Conservation (phyloP, 2,329 filamentous ascomycete species). For the Cryphonectria japonica region DNA sequence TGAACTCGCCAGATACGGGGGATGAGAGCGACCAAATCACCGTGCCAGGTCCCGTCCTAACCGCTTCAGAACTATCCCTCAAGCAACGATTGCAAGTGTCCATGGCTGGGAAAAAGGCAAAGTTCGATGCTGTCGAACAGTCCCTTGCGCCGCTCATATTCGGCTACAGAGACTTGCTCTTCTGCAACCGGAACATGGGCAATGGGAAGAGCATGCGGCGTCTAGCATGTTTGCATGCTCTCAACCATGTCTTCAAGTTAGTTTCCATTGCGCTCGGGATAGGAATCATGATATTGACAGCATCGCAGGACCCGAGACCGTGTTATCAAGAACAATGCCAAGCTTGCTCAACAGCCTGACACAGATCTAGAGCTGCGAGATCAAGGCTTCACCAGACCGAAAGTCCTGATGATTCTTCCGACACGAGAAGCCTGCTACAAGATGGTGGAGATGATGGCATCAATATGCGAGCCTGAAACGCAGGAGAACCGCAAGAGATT, state of each 20-base stretch:
- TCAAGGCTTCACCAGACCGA: slow-evolving; percentile 93
- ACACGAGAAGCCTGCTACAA: slow-evolving; percentile 85
- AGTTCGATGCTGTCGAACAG: slow-evolving; percentile 66
- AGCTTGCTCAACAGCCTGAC: slow-evolving; percentile 67
- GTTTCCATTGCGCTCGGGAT: slow-evolving; percentile 32
- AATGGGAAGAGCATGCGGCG: slow-evolving; percentile 73
- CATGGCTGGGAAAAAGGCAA: slow-evolving; percentile 55
- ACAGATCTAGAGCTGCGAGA: slow-evolving; percentile 78
- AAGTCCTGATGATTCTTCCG: slow-evolving; percentile 87
- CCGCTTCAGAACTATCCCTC: slow-evolving; percentile 58
- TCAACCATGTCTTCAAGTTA: slow-evolving; percentile 91
- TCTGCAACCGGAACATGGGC: slow-evolving; percentile 69
- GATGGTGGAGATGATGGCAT: slow-evolving; percentile 76
- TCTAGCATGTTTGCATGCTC: slow-evolving; percentile 76
- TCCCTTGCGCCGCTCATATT: slow-evolving; percentile 74
- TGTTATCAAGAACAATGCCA: slow-evolving; percentile 90
- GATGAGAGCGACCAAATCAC: slow-evolving; percentile 37
- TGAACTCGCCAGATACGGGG: slow-evolving; percentile 50
- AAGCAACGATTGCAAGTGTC: slow-evolving; percentile 70
- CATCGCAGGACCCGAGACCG: slow-evolving; percentile 73
- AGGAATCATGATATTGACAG: background rate
- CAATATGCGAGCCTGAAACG: slow-evolving; percentile 80
- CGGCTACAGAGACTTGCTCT: slow-evolving; percentile 80
- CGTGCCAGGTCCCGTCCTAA: slow-evolving; percentile 42
- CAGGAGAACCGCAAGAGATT: slow-evolving; percentile 96